Conservation (phyloP, 164 flowering plant species). For the Aristolochia contorta region DNA sequence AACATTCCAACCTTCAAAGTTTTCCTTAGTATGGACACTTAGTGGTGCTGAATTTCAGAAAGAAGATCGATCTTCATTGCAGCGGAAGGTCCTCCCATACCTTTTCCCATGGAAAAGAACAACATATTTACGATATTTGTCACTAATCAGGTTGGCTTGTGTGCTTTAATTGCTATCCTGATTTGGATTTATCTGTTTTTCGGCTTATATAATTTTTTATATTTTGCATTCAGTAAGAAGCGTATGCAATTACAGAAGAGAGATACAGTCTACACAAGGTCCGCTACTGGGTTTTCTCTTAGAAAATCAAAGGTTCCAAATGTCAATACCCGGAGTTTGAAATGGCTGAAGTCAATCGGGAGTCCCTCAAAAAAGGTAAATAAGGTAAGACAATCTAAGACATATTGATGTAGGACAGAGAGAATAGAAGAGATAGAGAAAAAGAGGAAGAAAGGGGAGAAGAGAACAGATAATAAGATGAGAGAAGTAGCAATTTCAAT, state of each 20-base stretch:
- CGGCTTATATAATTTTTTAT: neutral
- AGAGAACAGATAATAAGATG: no score
- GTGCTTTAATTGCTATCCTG: neutral
- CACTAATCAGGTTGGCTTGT: slow-evolving; percentile 35
- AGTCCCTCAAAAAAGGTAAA: slow-evolving; percentile 62
- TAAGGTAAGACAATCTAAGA: slow-evolving; percentile 44
- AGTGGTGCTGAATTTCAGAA: neutral
- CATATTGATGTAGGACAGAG: no score
- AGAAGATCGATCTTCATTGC: slow-evolving; percentile 9
- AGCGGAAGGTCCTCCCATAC: slow-evolving; percentile 31
- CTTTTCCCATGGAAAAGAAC: slow-evolving; percentile 75
- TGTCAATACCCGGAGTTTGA: slow-evolving; percentile 70
- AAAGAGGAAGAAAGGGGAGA: no score
- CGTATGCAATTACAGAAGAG: slow-evolving; percentile 51
- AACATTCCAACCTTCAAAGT: neutral
- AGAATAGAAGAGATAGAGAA: no score
- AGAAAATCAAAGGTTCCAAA: slow-evolving; percentile 74
- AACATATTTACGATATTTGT: slow-evolving; percentile 34
- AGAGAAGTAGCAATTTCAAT: no score
- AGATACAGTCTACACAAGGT: slow-evolving; percentile 72
- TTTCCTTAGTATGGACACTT: slow-evolving; percentile 1
- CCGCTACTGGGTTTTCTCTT: slow-evolving; percentile 70
- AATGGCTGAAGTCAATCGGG: slow-evolving; percentile 96
- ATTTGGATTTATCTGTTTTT: neutral
- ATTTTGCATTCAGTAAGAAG: slow-evolving; percentile 36